Evolutionary conservation across 768 basidiomycete genomes (phyloP), one percentile per base, ranked within the genome.

Genomic region (button mushroom (Agaricus bisporus)): DNA sequence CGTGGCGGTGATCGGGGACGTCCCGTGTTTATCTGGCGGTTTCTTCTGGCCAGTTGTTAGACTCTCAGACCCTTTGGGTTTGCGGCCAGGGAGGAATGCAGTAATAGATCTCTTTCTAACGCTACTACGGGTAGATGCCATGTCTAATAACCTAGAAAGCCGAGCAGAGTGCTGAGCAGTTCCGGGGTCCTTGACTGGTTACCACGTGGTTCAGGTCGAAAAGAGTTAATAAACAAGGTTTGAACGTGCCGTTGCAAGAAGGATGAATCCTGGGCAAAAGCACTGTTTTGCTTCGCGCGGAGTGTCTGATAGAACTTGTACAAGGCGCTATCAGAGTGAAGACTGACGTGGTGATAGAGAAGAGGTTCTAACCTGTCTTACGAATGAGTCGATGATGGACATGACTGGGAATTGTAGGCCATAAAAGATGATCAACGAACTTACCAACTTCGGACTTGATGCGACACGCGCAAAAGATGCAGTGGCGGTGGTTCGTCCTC

Each of bases 361-460:
- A 54, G 45, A 11, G 52, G 52, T 17, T 54, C 52, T n/a, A 54
- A 17, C 52, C 52, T 54, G 47, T 12, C 9, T 39, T 38, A 29
- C 7, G 22, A 36, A 22, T 14, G 14, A 15, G 11, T 26, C 10
- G 5, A 32, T 11, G 20, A 2, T 39, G 45, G 2, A 32, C 32
- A 2, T 11, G 32, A 32, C 32, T 32, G 1, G 32, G 8, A 3
- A 4, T 32, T 26, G 15, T 10, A 44, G 17, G 17, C 12, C 8
- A 18, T 9, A 20, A 41, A 12, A 15, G n/a, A 32, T 32, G 11
- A 32, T 32, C 32, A 32, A 32, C 32, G 32, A n/a, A 54, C 52
- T 25, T 26, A 47, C 52, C 52, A 54, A 18, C 8, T 37, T 15
- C 38, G 38, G 10, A 41, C 28, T 15, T 54, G 44, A 12, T 26